Evolutionary conservation across 2,329 filamentous ascomycete genomes (phyloP).

Genomic region (Dothidotthia symphoricarpi): DNA sequence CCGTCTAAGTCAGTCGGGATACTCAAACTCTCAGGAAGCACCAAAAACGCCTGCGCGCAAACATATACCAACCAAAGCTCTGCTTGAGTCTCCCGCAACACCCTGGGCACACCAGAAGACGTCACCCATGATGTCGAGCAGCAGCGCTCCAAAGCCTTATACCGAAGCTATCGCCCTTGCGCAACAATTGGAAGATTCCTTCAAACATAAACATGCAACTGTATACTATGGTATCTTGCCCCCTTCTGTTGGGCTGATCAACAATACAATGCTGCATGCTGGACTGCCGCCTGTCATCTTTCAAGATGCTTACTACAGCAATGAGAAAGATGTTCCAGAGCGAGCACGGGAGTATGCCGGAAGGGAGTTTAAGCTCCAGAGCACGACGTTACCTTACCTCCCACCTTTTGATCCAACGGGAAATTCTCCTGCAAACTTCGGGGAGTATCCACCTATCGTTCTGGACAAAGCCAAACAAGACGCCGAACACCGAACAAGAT

Average conservation of each 20-base stretch:
- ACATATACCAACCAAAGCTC: constrained; percentile 10
- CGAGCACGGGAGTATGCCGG: constrained; percentile 81
- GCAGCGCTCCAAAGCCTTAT: constrained; percentile 14
- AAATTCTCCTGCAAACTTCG: constrained; percentile 56
- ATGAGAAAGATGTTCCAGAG: constrained; percentile 78
- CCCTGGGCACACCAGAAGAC: constrained; percentile 37
- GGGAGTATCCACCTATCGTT: constrained; percentile 49
- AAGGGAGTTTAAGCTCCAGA: constrained; percentile 74
- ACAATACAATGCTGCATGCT: constrained; percentile 56
- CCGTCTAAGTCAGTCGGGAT: constrained; percentile 65
- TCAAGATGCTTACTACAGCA: constrained; percentile 80
- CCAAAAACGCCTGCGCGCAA: constrained; percentile 32
- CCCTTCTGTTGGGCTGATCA: constrained; percentile 49
- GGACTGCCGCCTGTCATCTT: constrained; percentile 70
- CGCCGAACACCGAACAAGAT: constrained; percentile 52
- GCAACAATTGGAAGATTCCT: constrained; percentile 17
- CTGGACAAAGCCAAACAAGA: constrained; percentile 56
- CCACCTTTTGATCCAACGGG: constrained; percentile 71
- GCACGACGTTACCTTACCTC: constrained; percentile 74
- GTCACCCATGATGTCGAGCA: constrained; percentile 16
- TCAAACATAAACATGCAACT: constrained; percentile 16
- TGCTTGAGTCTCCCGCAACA: constrained; percentile 25
- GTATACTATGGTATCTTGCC: constrained; percentile 43
- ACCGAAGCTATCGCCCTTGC: constrained; percentile 20
- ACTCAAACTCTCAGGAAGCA: constrained; percentile 48